Evolutionary conservation across 163 green algal species (phyloP).

Genomic region (Scenedesmus sp.): DNA sequence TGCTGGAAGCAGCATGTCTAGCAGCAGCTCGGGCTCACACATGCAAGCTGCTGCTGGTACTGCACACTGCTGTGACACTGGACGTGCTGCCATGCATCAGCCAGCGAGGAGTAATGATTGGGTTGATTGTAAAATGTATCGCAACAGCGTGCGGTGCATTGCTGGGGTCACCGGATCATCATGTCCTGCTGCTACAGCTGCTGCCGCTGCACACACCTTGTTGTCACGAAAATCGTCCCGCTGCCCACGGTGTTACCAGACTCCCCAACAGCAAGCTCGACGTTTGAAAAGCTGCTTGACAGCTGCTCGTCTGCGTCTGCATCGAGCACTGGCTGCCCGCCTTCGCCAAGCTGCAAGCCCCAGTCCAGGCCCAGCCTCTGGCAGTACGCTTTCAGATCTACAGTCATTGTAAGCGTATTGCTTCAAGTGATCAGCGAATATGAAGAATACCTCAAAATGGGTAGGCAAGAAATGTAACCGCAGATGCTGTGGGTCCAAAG

Average conservation of each 20-base stretch:
- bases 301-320: constrained; percentile 56
- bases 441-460: too few species aligned
- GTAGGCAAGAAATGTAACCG: neutral
- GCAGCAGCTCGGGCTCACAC: constrained; percentile 2
- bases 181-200: neutral
- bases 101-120: too few species aligned
- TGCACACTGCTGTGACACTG: too few species aligned
- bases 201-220: constrained; percentile 38
- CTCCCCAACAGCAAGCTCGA: constrained; percentile 59
- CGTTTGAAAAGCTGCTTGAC: constrained; percentile 28
- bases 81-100: too few species aligned
- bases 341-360: constrained; percentile 26
- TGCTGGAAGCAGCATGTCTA: neutral
- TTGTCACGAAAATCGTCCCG: constrained; percentile 63
- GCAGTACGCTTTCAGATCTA: constrained; percentile 35
- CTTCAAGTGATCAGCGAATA: neutral
- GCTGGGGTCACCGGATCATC: neutral
- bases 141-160: neutral
- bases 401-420: neutral
- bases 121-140: too few species aligned
- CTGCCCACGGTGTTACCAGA: constrained; percentile 26
- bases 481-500: neutral
- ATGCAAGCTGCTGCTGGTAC: too few species aligned
- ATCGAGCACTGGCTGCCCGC: constrained; percentile 48
- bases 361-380: constrained; percentile 48